phyloP scores from a whole-genome alignment of 2,329 filamentous ascomycete species.

The Trichoderma sp. region DNA sequence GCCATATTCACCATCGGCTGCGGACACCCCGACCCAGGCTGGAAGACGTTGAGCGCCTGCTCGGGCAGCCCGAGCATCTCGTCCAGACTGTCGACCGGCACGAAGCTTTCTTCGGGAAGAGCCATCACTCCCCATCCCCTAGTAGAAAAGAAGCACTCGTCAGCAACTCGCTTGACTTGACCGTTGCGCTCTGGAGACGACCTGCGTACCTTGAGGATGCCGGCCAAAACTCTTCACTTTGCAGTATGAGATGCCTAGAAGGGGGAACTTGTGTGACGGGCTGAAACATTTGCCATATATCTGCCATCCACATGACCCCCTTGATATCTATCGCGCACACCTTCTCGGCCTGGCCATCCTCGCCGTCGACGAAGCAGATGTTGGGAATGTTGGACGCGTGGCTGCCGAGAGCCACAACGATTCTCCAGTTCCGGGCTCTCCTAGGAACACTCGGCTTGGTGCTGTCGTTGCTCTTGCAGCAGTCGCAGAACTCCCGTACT shows the following conservation, averaged over 20 bases:
- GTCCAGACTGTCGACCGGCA: constrained; percentile 40
- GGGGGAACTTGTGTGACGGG: constrained; percentile 36
- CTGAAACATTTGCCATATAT: constrained; percentile 52
- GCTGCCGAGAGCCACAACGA: constrained; percentile 48
- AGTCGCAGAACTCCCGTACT: constrained; percentile 21
- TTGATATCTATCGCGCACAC: constrained; percentile 55
- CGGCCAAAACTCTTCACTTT: constrained; percentile 39
- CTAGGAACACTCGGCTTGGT: constrained; percentile 42
- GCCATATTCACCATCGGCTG: constrained; percentile 37
- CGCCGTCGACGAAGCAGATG: constrained; percentile 53
- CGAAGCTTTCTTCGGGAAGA: constrained; percentile 49
- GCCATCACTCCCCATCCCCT: constrained; percentile 56
- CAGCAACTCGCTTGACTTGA: background rate
- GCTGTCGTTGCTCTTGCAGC: constrained; percentile 26
- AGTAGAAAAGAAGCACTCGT: constrained; percentile 12
- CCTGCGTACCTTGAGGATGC: constrained; percentile 36
- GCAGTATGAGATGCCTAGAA: constrained; percentile 29
- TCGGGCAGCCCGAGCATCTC: constrained; percentile 41
- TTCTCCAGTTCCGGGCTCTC: constrained; percentile 53
- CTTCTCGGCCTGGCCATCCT: constrained; percentile 51
- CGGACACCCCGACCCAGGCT: constrained; percentile 25
- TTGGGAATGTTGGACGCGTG: constrained; percentile 55
- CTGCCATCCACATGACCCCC: constrained; percentile 52
- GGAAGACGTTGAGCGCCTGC: constrained; percentile 29
- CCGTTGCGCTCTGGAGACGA: background rate